phyloP scores from a whole-genome alignment of 768 basidiomycete genomes.

The Lentinus brumalis region DNA sequence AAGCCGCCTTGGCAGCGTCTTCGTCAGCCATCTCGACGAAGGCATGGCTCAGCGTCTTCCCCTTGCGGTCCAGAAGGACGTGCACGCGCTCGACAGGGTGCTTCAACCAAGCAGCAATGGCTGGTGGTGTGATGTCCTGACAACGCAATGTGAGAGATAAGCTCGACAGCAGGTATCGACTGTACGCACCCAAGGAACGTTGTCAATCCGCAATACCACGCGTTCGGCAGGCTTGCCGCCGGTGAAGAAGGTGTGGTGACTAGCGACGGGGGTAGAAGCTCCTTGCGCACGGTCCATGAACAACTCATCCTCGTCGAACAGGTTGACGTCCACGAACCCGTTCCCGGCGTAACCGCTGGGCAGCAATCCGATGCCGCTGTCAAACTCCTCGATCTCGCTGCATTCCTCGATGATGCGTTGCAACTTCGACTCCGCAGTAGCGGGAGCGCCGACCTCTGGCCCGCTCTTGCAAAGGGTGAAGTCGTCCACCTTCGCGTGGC shows the following conservation, averaged over 20 bases:
- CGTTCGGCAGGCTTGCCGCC: slow-evolving; percentile 12
- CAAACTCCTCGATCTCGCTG: slow-evolving; percentile 26
- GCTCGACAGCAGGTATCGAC: no score
- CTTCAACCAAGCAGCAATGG: slow-evolving; percentile 67
- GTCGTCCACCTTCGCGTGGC: slow-evolving; percentile 67
- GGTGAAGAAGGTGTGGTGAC: slow-evolving; percentile 4
- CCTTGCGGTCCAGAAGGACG: slow-evolving; percentile 77
- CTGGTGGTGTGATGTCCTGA: slow-evolving; percentile 83
- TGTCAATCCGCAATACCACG: slow-evolving; percentile 80
- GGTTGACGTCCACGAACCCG: slow-evolving; percentile 1
- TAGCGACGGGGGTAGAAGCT: slow-evolving; percentile 34
- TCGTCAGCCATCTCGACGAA: slow-evolving; percentile 73
- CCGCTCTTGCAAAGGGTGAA: slow-evolving; percentile 52
- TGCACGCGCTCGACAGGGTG: slow-evolving; percentile 73
- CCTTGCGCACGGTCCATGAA: slow-evolving; percentile 37
- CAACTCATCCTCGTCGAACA: slow-evolving; percentile 22
- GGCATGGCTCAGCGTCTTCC: slow-evolving; percentile 85
- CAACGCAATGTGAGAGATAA: neutral
- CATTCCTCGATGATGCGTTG: slow-evolving; percentile 31
- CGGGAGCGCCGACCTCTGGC: neutral
- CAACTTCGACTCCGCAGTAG: slow-evolving; percentile 13
- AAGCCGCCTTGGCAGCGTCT: slow-evolving; percentile 62
- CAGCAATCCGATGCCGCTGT: slow-evolving; percentile 24
- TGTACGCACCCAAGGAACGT: slow-evolving; percentile 79
- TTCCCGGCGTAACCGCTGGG: slow-evolving; percentile 32